Evolutionary conservation across 306 rosid genomes (phyloP).

Genomic region (Argentina anserina): DNA sequence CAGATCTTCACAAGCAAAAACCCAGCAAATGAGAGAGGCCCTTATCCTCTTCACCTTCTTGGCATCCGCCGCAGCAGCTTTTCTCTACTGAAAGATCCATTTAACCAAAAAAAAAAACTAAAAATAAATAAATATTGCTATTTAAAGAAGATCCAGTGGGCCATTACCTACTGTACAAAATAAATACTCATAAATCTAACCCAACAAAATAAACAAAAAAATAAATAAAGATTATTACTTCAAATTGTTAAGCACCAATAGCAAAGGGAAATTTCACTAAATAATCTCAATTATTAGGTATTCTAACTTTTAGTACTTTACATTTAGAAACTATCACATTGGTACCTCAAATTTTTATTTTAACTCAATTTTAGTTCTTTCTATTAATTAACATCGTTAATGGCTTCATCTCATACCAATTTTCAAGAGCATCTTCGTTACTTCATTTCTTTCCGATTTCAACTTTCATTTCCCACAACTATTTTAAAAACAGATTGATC

Average conservation of each 20-base stretch:
- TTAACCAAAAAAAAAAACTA: not conserved
- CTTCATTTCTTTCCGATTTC: too few species aligned
- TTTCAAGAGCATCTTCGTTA: too few species aligned
- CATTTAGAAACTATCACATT: too few species aligned
- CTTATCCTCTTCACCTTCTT: not conserved
- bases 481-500: too few species aligned
- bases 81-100: not conserved
- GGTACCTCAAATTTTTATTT: too few species aligned
- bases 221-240: not conserved
- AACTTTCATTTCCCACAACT: too few species aligned
- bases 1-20: not conserved
- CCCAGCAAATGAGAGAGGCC: not conserved
- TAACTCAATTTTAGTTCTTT: too few species aligned
- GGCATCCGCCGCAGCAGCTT: not conserved
- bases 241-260: not conserved
- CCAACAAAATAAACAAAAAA: not conserved
- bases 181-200: not conserved
- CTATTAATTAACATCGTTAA: too few species aligned
- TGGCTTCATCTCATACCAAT: too few species aligned
- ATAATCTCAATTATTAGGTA: too few species aligned
- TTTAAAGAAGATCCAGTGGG: conserved; percentile 35
- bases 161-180: conserved; percentile 12
- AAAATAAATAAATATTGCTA: not conserved
- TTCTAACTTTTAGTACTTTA: too few species aligned
- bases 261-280: too few species aligned